Evolutionary conservation across 768 basidiomycete species (phyloP).

Genomic region (Psilocybe subaeruginosa): DNA sequence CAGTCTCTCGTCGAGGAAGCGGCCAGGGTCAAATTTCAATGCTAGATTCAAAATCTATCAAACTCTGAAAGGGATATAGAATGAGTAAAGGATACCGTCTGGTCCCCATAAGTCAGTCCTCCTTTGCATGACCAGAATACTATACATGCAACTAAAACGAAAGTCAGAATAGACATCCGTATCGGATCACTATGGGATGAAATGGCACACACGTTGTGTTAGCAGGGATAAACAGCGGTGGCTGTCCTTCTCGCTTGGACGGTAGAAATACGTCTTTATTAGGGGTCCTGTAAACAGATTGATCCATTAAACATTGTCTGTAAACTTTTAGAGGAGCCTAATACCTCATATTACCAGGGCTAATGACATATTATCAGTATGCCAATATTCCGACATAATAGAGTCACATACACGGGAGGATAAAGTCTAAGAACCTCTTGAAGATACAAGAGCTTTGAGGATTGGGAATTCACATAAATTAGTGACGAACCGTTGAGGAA

Average conservation of each 20-base stretch:
- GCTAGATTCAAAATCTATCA: slow-evolving; percentile 32
- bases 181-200: slow-evolving; percentile 8
- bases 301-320: too few species aligned
- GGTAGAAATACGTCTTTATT: slow-evolving; percentile 19
- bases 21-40: slow-evolving; percentile 58
- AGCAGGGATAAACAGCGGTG: slow-evolving; percentile 25
- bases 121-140: slow-evolving; percentile 49
- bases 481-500: slow-evolving; percentile 32
- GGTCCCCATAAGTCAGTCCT: slow-evolving; percentile 56
- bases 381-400: too few species aligned
- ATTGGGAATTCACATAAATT: too few species aligned
- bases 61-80: neutral
- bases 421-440: slow-evolving; percentile 52
- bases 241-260: slow-evolving; percentile 14
- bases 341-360: too few species aligned
- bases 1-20: slow-evolving; percentile 55
- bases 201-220: slow-evolving; percentile 38
- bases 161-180: neutral
- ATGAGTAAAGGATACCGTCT: slow-evolving; percentile 38
- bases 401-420: slow-evolving; percentile 33
- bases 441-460: slow-evolving; percentile 17
- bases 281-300: slow-evolving; percentile 28
- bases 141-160: slow-evolving; percentile 35
- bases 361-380: neutral
- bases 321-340: too few species aligned